Evolutionary conservation across 1,284 basidiomycete species (phyloP).

Genomic region (Heliocybe sulcata): DNA sequence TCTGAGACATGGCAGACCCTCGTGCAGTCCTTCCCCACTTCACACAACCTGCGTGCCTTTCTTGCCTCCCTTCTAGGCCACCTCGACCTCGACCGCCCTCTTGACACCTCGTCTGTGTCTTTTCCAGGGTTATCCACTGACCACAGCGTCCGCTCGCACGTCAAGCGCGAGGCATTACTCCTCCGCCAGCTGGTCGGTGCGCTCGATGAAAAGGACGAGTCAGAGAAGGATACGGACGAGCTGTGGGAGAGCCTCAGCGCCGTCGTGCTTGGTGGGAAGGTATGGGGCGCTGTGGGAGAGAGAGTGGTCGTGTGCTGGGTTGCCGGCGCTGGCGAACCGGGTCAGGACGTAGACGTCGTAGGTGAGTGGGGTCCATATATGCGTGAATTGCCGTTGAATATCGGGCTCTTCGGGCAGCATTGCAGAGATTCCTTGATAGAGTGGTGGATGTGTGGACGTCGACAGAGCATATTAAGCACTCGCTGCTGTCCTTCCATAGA

Average conservation of each 20-base stretch:
- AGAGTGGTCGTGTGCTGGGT: slow-evolving; percentile 64
- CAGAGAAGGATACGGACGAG: slow-evolving; percentile 28
- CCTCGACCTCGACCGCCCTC: slow-evolving; percentile 21
- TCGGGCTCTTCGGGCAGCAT: slow-evolving; percentile 25
- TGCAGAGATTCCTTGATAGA: slow-evolving; percentile 38
- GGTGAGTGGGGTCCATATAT: slow-evolving; percentile 18
- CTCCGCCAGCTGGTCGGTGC: slow-evolving; percentile 42
- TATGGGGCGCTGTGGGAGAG: slow-evolving; percentile 52
- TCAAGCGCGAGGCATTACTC: slow-evolving; percentile 46
- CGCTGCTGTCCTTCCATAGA: slow-evolving; percentile 58
- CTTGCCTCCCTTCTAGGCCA: slow-evolving; percentile 51
- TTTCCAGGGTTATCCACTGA: background rate
- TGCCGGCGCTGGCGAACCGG: slow-evolving; percentile 25
- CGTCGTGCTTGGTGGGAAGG: slow-evolving; percentile 38
- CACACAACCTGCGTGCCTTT: slow-evolving; percentile 45
- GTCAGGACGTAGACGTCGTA: slow-evolving; percentile 24
- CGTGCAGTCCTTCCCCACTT: slow-evolving; percentile 42
- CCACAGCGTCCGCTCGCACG: slow-evolving; percentile 26
- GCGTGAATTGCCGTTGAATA: background rate
- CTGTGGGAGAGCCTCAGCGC: slow-evolving; percentile 45
- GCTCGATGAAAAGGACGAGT: slow-evolving; percentile 12
- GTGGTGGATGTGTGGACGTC: slow-evolving; percentile 58
- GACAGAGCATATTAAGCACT: slow-evolving; percentile 64
- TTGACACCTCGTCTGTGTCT: slow-evolving; percentile 16
- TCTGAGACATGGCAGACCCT: slow-evolving; percentile 42